Evolutionary conservation across 169 alveolate genomes (phyloP), one percentile per base, ranked within the genome.

Genomic region (Eimeria necatrix): DNA sequence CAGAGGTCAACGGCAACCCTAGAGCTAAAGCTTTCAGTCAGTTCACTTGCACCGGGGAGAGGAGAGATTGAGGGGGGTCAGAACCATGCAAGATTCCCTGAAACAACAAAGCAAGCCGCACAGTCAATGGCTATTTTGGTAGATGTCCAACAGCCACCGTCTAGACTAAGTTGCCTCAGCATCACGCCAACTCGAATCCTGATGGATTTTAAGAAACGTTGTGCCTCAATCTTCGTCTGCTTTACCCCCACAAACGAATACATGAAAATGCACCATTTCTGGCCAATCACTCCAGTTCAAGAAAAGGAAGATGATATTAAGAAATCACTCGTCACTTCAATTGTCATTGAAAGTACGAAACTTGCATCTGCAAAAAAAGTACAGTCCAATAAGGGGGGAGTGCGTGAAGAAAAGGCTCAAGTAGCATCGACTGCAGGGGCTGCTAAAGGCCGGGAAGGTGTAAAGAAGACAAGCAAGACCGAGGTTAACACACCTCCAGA

Each of bases 181-280:
- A 26, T 85, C 26, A 60, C 81, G 18, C 92, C 92, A 32, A 49
- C 52, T 20, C 61, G 92, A 26, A 48, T 85, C 22, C 46, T 85
- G 61, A 76, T 85, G n/a, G n/a, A 60, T 32, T 60, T 78, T 22
- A 85, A 85, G 70, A 85, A 41, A 52, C 92, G 92, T 26, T 20
- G 81, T 49, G 92, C 92, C 41, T 85, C 92, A 14, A 53, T 85
- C 2, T 56, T 85, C 73, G 32, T 85, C 48, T 8, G 80, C 26
- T 85, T 85, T n/a, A 59, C 49, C 92, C 92, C 92, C 18, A 85
- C 92, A 49, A 53, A 59, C 46, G 73, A 85, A 85, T 85, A 85
- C 70, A 60, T 85, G 92, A 76, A 83, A 32, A 14, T 83, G 26
- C 59, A 26, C 60, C 60, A 83, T 73, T 10, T 24, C 16, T 78